These are phyloP conservation scores for Fraxinus xanthoxyloides DNA, from an alignment of 305 asterid species.

Conservation along the genomic window DNA sequence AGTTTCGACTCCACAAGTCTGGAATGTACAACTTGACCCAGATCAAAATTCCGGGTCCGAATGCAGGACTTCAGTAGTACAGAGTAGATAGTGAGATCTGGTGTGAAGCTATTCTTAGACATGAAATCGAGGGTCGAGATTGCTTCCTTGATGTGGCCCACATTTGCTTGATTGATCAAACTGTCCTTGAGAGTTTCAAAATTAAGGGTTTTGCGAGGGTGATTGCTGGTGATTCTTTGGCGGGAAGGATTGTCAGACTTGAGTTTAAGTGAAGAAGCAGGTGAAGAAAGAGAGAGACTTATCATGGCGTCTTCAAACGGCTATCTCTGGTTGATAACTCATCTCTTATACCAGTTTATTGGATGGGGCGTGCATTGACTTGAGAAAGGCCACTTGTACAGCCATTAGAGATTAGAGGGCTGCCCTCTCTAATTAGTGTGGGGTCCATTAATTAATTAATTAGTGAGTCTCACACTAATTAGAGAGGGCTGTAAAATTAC, in stretches of 20 bases:
- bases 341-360: not conserved
- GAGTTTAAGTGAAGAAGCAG: slow-evolving; percentile 37
- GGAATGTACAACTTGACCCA: slow-evolving; percentile 61
- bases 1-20: slow-evolving; percentile 42
- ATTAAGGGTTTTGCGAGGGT: slow-evolving; percentile 21
- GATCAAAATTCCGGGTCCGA: slow-evolving; percentile 58
- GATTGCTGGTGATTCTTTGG: slow-evolving; percentile 27
- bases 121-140: slow-evolving; percentile 69
- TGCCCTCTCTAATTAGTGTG: too few relatives aligned
- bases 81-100: slow-evolving; percentile 72
- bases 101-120: slow-evolving; percentile 46
- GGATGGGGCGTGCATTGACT: too few relatives aligned
- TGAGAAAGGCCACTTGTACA: too few relatives aligned
- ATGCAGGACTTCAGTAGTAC: slow-evolving; percentile 89
- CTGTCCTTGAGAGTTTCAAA: slow-evolving; percentile 58
- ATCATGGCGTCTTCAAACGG: slow-evolving; percentile 31
- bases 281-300: slow-evolving; percentile 45
- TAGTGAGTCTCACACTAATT: too few relatives aligned
- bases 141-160: slow-evolving; percentile 61
- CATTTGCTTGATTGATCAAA: slow-evolving; percentile 56
- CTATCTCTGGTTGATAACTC: not conserved
- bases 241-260: slow-evolving; percentile 30
- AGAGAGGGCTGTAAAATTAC: too few relatives aligned
- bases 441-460: too few relatives aligned
- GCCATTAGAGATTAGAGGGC: too few relatives aligned